Base-by-base conservation (phyloP, 2,329 filamentous ascomycete species). In the Phialocephala sp. region DNA sequence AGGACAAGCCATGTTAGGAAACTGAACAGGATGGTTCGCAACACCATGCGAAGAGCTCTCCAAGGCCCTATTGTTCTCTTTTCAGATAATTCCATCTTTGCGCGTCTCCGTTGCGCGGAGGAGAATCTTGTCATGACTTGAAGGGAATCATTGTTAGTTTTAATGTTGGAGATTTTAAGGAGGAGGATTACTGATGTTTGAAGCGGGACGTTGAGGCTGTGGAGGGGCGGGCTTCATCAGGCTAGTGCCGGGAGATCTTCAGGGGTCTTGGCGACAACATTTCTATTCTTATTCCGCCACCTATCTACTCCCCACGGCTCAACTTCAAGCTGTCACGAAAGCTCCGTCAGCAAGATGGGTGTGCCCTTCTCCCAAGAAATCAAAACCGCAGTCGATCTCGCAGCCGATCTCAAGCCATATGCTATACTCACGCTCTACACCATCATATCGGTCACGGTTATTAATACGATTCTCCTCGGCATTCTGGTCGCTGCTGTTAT, bases 1-100 rank as follows among this genome's bases (percentile, higher is more conserved):
- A 68, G 62, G 9, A 63, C 8, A 27, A 65, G 32, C 58, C 62
- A 64, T 18, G 62, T 14, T 8, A 67, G 15, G 8, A 58, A 18
- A 12, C n/a, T 36, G 37, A 32, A 61, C 2, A 63, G 41, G 45
- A 58, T 15, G 11, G 61, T 15, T 6, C 59, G 59, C 15, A 65
- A 36, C 3, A 35, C 20, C 32, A 62, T 35, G 12, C 60, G 60
- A 8, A 62, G 14, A 22, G 45, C 45, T 50, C 12, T 60, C 58
- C 45, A 50, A 11, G 58, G 41, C 6, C 54, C 24, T 22, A 54
- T 35, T 32, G 50, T 5, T 54, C 50, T 27, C 45, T 18, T 54
- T 18, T 54, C 50, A 5, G 50, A 54, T 14, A 9, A 27, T n/a
- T 32, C 24, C 27, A 54, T 54, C 4, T 35, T 18, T 12, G 27